Conservation (phyloP, 768 basidiomycete species). For the Suillus hirtellus region DNA sequence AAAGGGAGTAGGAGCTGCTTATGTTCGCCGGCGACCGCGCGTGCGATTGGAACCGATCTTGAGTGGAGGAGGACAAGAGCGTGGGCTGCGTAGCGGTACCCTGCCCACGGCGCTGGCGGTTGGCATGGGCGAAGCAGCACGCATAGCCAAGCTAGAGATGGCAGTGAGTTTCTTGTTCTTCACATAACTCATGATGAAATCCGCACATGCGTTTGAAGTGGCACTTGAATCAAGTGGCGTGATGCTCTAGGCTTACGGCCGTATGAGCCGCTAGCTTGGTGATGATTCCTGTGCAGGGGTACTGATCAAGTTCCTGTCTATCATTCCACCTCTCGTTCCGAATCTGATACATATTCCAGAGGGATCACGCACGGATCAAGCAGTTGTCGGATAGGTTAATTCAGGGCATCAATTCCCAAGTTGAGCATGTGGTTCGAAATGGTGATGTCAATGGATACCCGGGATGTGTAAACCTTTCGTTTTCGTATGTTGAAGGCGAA, state of each 20-base stretch:
- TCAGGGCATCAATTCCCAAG: conserved; percentile 74
- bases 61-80: conserved; percentile 95
- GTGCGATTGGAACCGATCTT: conserved; percentile 94
- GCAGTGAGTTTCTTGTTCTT: conserved; percentile 55
- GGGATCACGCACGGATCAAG: conserved; percentile 76
- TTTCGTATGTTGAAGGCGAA: conserved; percentile 97
- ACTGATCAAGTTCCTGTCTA: conserved; percentile 51
- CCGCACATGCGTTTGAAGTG: conserved; percentile 36
- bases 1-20: conserved; percentile 93
- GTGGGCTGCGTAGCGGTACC: conserved; percentile 94
- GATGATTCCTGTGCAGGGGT: conserved; percentile 89
- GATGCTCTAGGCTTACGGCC: conserved; percentile 15
- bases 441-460: conserved; percentile 91
- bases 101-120: conserved; percentile 85
- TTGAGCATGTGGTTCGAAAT: conserved; percentile 92
- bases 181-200: conserved; percentile 44
- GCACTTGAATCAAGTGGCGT: conserved; percentile 48
- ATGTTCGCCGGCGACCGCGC: conserved; percentile 88
- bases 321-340: conserved; percentile 9
- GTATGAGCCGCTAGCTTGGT: conserved; percentile 49
- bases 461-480: conserved; percentile 94
- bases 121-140: conserved; percentile 92
- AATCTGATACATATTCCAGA: conserved; percentile 41
- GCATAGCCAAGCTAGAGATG: conserved; percentile 93
- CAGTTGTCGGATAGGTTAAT: conserved; percentile 80